Conservation (phyloP, 495 filamentous ascomycete genomes). For the Sabuloglossum arenarium region DNA sequence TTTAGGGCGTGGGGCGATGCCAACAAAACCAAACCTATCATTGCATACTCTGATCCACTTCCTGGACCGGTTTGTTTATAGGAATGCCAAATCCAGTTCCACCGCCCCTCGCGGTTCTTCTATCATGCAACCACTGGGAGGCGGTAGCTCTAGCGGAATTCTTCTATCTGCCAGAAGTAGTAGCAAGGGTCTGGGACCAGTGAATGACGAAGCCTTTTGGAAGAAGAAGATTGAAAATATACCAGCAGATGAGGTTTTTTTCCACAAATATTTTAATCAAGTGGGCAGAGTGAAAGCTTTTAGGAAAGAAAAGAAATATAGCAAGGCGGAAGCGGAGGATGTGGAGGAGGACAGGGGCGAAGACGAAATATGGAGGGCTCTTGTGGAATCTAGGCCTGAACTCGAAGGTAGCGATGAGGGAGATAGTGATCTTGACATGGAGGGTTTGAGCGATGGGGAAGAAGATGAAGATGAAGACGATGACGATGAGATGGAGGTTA, state of each 20-base stretch:
- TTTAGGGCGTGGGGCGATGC: conserved; percentile 40
- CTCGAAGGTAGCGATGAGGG: conserved; percentile 46
- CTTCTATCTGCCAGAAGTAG: conserved; percentile 35
- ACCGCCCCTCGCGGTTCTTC: conserved; percentile 45
- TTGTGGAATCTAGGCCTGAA: conserved; percentile 63
- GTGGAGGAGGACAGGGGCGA: conserved; percentile 32
- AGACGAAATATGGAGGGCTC: conserved; percentile 80
- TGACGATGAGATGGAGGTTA: conserved; percentile 27
- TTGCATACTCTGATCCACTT: conserved; percentile 83
- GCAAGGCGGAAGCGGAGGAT: conserved; percentile 23
- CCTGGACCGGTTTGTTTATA: conserved; percentile 91
- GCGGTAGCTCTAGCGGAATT: conserved; percentile 36
- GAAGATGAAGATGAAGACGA: no score
- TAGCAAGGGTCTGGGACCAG: conserved; percentile 27
- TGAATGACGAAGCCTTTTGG: conserved; percentile 89
- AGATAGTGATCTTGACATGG: conserved; percentile 41
- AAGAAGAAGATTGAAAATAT: conserved; percentile 71
- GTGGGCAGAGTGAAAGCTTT: conserved; percentile 39
- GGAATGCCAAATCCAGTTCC: conserved; percentile 54
- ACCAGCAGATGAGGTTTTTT: conserved; percentile 83
- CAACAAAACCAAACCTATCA: conserved; percentile 71
- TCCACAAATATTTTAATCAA: conserved; percentile 85
- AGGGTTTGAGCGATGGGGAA: conserved; percentile 40
- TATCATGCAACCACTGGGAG: conserved; percentile 88
- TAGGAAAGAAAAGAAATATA: conserved; percentile 29